Percentiles rank a stretch among this genome's conserved stretches.
Conservation (phyloP, 192 early-diverging fungal species). For the Cladochytrium replicatum region DNA sequence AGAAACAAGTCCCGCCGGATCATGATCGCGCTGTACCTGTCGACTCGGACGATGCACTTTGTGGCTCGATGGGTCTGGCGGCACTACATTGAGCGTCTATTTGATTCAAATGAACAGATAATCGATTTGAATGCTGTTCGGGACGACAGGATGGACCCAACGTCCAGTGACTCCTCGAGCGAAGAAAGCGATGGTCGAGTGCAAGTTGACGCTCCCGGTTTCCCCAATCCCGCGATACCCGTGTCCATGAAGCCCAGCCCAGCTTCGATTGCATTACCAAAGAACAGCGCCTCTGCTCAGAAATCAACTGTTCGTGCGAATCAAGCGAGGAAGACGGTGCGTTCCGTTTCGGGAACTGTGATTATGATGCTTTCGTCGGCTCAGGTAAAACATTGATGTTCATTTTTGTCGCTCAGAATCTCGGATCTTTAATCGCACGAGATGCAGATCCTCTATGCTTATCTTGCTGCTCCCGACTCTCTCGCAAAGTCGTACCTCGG, state of each 20-base stretch:
- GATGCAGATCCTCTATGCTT: constrained; percentile 28
- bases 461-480: constrained; percentile 22
- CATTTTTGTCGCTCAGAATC: too few relatives aligned
- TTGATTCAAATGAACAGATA: neutral
- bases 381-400: too few relatives aligned
- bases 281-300: too few relatives aligned
- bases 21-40: constrained; percentile 31
- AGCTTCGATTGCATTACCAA: too few relatives aligned
- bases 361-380: constrained; percentile 32
- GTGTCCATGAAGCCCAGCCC: neutral
- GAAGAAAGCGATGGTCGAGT: constrained; percentile 8
- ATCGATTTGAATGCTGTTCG: constrained; percentile 1
- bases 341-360: constrained; percentile 13
- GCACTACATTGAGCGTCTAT: constrained; percentile 9
- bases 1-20: constrained; percentile 18
- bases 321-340: neutral
- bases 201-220: too few relatives aligned
- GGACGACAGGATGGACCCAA: neutral
- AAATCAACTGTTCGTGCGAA: too few relatives aligned
- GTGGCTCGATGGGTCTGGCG: constrained; percentile 25
- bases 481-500: constrained; percentile 28
- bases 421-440: too few relatives aligned
- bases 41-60: constrained; percentile 28
- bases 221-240: neutral
- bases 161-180: constrained; percentile 9